Evolutionary conservation across 1,139 yeast species (phyloP).

Genomic region (Debaryomyces robertsiae): DNA sequence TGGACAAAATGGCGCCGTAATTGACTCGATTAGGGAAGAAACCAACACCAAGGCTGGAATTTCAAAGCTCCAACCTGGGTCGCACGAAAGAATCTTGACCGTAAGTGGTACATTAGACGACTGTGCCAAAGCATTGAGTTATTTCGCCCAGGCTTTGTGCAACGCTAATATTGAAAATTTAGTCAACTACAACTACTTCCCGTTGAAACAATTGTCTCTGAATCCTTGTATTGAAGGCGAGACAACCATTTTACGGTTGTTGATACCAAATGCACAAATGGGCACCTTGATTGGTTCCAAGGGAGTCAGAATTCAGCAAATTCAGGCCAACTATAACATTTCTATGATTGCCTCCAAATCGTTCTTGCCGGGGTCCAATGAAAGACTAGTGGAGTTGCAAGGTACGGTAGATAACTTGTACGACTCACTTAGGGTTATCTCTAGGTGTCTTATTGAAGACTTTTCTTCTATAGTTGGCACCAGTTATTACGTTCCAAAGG

Average conservation of each 20-base stretch:
- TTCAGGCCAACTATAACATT: slow-evolving; percentile 70
- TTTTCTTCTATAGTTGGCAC: slow-evolving; percentile 68
- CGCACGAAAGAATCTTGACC: slow-evolving; percentile 82
- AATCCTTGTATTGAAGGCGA: slow-evolving; percentile 54
- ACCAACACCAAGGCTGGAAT: slow-evolving; percentile 89
- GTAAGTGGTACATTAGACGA: slow-evolving; percentile 79
- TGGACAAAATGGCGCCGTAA: slow-evolving; percentile 83
- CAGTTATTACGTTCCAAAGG: slow-evolving; percentile 64
- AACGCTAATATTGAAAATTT: slow-evolving; percentile 33
- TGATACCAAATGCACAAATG: slow-evolving; percentile 85
- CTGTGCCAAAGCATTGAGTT: slow-evolving; percentile 71
- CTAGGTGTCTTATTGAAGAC: slow-evolving; percentile 76
- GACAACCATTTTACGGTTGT: slow-evolving; percentile 63
- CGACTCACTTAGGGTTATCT: slow-evolving; percentile 60
- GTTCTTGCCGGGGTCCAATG: slow-evolving; percentile 80
- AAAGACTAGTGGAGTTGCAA: slow-evolving; percentile 85
- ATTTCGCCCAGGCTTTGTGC: slow-evolving; percentile 67
- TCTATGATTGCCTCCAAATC: slow-evolving; percentile 90
- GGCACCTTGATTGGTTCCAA: slow-evolving; percentile 89
- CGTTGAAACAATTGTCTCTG: slow-evolving; percentile 60
- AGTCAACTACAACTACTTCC: slow-evolving; percentile 54
- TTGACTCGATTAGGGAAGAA: slow-evolving; percentile 73
- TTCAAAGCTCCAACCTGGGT: slow-evolving; percentile 77
- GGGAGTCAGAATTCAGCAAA: slow-evolving; percentile 78
- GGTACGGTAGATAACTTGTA: slow-evolving; percentile 71